Base-by-base conservation (phyloP, 768 basidiomycete genomes). In the Boletales sp. region DNA sequence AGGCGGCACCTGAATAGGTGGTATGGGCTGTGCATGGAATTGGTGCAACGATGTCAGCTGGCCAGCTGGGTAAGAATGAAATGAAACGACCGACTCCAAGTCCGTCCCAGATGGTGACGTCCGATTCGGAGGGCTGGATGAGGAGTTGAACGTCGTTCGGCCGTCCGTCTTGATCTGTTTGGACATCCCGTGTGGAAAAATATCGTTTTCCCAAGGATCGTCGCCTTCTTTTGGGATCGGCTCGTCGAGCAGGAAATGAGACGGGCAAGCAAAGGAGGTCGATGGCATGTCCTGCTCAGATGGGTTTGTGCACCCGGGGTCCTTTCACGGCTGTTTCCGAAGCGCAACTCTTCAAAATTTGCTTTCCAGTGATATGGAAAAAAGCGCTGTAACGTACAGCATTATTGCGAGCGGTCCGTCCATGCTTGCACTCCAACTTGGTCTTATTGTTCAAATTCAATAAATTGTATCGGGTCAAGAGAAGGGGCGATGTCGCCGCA, bases 51-150 rank as follows among this genome's bases (percentile, higher is more conserved):
- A 8, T 12, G 48, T 56, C 24, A 58, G 50, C 21, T 1, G 17
- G 7, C 17, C 12, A 32, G 15, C 15, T 35, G 17, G 18, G n/a
- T 8, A 36, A 2, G 24, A 32, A 8, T 1, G 14, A 17, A 1
- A 35, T n/a, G 24, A 40, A 17, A 18, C 11, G 1, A 66, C 64
- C 31, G 19, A 66, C 43, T 30, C 12, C 30, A 4, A 51, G 46
- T 17, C 51, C 57, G 12, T 66, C 66, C 66, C 64, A 66, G 47
- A 65, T 51, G 3, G 61, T 66, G 30, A 61, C 21, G 11, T 66
- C 43, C 2, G 37, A 41, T 24, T 58, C 49, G n/a, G 47, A 41
- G 3, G 55, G 35, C 4, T 39, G 32, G 15, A 61, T 59, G n/a
- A 36, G 4, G 6, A 66, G 45, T 11, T 35, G 46, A 8, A 68